Percentiles rank a stretch among this genome's conserved stretches.
Conservation (phyloP, 805 yeast genomes). For the Alloascoidea hylecoeti region DNA sequence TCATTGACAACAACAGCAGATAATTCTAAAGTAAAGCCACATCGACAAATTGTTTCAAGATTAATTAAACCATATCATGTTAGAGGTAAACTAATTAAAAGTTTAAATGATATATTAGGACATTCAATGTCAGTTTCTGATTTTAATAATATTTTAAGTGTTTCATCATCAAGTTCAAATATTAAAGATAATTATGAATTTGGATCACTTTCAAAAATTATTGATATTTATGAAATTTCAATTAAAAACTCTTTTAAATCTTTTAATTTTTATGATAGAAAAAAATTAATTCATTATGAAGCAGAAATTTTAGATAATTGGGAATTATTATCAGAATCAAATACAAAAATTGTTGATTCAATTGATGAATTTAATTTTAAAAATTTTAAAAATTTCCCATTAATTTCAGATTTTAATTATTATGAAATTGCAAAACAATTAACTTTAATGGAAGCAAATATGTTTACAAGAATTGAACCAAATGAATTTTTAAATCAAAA, state of each 20-base stretch:
- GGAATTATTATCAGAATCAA: neutral
- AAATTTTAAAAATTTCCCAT: constrained; percentile 3
- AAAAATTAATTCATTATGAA: no score
- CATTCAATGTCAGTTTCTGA: neutral
- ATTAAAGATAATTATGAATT: no score
- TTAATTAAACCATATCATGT: neutral
- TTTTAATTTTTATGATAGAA: no score
- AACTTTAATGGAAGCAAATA: constrained; percentile 16
- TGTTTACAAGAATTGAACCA: constrained; percentile 14
- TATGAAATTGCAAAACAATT: constrained; percentile 19
- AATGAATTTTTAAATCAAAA: constrained; percentile 19
- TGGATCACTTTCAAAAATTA: neutral
- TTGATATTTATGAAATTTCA: neutral
- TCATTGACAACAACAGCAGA: neutral
- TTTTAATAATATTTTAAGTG: neutral
- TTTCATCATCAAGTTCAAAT: no score
- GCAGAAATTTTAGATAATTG: neutral
- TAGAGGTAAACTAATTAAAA: neutral
- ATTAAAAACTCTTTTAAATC: constrained; percentile 1
- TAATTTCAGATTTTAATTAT: constrained; percentile 15
- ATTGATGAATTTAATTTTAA: constrained; percentile 2
- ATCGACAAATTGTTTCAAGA: neutral
- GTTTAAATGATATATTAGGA: neutral
- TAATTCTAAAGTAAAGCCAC: neutral
- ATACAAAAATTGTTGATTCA: constrained; percentile 1